Base-by-base conservation (phyloP, 345 rosid genomes). In the Moringa oleifera region DNA sequence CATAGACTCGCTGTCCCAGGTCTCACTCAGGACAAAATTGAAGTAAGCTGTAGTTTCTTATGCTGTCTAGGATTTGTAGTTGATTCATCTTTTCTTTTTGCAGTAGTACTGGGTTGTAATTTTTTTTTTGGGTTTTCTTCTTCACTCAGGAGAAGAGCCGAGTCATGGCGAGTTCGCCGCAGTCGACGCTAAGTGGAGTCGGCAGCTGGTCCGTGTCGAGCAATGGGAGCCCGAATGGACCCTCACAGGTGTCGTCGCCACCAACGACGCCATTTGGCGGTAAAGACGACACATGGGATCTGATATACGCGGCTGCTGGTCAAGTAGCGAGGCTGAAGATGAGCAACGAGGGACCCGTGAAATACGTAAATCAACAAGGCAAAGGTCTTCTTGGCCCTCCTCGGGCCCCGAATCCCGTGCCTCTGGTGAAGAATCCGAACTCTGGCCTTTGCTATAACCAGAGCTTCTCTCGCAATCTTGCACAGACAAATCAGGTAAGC, bases 261-360 rank as follows among this genome's bases (percentile, higher is more conserved):
- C 86, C 87, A 12, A 68, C 89, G 16, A 79, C 92, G 19, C 78
- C 89, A 22, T 71, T 83, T 12, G 65, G 51, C 61, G 60, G 45
- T 25, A 56, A 65, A 62, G 71, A 78, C 25, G 76, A 73, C 63
- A 69, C 86, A 0, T 71, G 81, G 86, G 90, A 84, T 68, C 80
- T 90, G 25, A 74, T 90, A 2, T 77, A 73, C 5, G 90, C 88
- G 7, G 97, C 89, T 16, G 95, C 97, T 4, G 83, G 83, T 17
- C 84, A 87, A 72, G 85, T 90, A 10, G 94, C 91, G 19, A 80
- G 85, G 73, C 58, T 88, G 65, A 79, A 77, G 71, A 51, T 54
- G 65, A 71, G 66, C 19, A 53, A 71, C 20, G 71, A 67, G 54
- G 77, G 52, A 18, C 37, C 69, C n/a, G 19, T 41, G 41, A 28